These are phyloP conservation scores for Xerocomus cyaneibrunnescens DNA, from an alignment of 1,284 basidiomycete genomes.

Conservation along the genomic window DNA sequence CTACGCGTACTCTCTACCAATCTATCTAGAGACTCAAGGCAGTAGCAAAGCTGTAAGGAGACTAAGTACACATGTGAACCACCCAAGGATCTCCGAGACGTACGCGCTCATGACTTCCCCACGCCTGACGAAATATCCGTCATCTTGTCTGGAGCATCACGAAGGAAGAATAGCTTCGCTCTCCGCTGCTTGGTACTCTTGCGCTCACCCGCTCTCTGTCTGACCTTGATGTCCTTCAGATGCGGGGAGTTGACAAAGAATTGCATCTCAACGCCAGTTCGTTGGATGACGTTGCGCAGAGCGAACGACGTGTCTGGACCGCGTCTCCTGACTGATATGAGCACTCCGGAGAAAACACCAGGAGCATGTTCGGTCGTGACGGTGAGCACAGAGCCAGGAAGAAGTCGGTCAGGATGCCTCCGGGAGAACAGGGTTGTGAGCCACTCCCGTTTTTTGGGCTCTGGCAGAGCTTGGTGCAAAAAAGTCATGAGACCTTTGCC, in stretches of 20 bases:
- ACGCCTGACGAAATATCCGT: slow-evolving; percentile 65
- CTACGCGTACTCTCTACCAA: slow-evolving; percentile 11
- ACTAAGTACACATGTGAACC: slow-evolving; percentile 4
- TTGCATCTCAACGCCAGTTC: slow-evolving; percentile 89
- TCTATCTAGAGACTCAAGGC: neutral
- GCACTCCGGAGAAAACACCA: slow-evolving; percentile 80
- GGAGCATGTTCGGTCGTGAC: slow-evolving; percentile 73
- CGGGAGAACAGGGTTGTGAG: slow-evolving; percentile 70
- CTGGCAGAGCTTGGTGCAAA: slow-evolving; percentile 64
- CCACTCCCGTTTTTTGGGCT: slow-evolving; percentile 66
- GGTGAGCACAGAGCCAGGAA: slow-evolving; percentile 79
- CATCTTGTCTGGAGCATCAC: slow-evolving; percentile 81
- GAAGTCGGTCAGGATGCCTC: slow-evolving; percentile 62
- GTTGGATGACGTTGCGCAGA: slow-evolving; percentile 84
- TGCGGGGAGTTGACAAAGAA: slow-evolving; percentile 83
- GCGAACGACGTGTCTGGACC: slow-evolving; percentile 83
- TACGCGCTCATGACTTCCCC: slow-evolving; percentile 32
- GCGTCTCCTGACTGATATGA: slow-evolving; percentile 76
- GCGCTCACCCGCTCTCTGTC: slow-evolving; percentile 57
- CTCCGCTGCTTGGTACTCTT: slow-evolving; percentile 57
- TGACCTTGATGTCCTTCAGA: slow-evolving; percentile 80
- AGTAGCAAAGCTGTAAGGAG: slow-evolving; percentile 8
- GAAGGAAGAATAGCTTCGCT: slow-evolving; percentile 77
- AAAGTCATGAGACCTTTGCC: slow-evolving; percentile 82
- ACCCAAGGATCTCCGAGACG: slow-evolving; percentile 4